A percentile compares a stretch with the other conserved stretches of the same genome.
Evolutionary conservation across 1,284 basidiomycete species (phyloP).

Genomic region (Pulchroboletus neoregius): DNA sequence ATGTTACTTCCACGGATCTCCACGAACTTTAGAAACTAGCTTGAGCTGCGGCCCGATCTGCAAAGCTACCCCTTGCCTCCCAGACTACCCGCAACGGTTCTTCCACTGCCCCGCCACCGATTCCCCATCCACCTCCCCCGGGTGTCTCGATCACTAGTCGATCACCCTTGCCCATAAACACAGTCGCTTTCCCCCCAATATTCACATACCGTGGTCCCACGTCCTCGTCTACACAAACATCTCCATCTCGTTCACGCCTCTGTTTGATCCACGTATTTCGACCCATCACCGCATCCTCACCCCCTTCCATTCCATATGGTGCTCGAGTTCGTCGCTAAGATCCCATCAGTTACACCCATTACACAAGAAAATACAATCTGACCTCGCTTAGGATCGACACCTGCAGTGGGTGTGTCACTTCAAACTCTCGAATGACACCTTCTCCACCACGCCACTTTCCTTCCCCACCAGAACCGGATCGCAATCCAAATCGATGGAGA

Average conservation of each 20-base stretch:
- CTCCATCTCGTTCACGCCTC: constrained; percentile 66
- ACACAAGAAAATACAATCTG: constrained; percentile 27
- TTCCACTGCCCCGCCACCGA: not conserved
- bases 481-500: constrained; percentile 77
- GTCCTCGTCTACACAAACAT: constrained; percentile 38
- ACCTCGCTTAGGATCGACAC: constrained; percentile 83
- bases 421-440: constrained; percentile 84
- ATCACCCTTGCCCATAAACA: constrained; percentile 85
- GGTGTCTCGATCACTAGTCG: constrained; percentile 82
- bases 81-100: constrained; percentile 20
- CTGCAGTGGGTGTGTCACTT: constrained; percentile 84
- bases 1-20: too few species aligned
- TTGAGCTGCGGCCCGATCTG: constrained; percentile 66
- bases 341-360: not conserved
- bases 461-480: constrained; percentile 72
- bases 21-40: constrained; percentile 58
- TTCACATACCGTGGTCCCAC: constrained; percentile 66
- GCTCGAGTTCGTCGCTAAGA: constrained; percentile 76
- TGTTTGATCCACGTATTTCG: constrained; percentile 90
- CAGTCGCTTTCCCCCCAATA: constrained; percentile 88
- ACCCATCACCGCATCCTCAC: constrained; percentile 71
- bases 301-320: constrained; percentile 90
- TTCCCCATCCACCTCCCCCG: constrained; percentile 90
- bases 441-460: constrained; percentile 84
- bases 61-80: constrained; percentile 72